Percentiles rank a stretch among this genome's conserved stretches.
These are phyloP conservation scores for Bruguiera sexangula DNA, from an alignment of 345 rosid genomes.

Conservation along the genomic window DNA sequence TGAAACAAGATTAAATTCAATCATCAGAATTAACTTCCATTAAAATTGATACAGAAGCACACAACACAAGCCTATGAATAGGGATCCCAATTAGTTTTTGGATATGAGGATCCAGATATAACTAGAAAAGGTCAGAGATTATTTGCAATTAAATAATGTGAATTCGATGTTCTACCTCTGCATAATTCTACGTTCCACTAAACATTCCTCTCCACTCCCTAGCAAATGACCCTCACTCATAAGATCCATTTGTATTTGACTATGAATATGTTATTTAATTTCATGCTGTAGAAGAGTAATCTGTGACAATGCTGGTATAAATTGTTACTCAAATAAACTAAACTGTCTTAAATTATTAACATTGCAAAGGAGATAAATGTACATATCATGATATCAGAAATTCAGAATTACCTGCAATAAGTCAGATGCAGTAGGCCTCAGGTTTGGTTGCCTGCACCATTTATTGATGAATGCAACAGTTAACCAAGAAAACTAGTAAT, in stretches of 20 bases:
- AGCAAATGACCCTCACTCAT: not conserved
- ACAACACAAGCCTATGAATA: not conserved
- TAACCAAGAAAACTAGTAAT: not conserved
- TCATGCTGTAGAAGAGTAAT: not conserved
- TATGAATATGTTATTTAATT: not conserved
- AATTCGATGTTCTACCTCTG: not conserved
- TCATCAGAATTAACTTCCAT: not conserved
- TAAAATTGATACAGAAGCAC: not conserved
- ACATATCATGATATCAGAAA: conserved; percentile 4
- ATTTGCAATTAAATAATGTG: not conserved
- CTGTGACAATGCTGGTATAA: not conserved
- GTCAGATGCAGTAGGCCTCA: conserved; percentile 28
- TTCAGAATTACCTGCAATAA: conserved; percentile 24
- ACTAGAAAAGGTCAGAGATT: not conserved
- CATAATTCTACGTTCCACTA: not conserved
- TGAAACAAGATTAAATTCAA: not conserved
- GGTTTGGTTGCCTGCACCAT: conserved; percentile 25
- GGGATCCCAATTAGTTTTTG: no score
- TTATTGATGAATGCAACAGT: not conserved
- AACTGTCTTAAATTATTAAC: not conserved
- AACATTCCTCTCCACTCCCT: not conserved
- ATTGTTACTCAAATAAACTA: not conserved
- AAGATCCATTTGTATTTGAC: not conserved
- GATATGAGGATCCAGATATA: no score
- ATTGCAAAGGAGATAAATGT: not conserved